phyloP scores from a whole-genome alignment of 192 early-diverging fungal genomes.

The Linnemannia hyalina region DNA sequence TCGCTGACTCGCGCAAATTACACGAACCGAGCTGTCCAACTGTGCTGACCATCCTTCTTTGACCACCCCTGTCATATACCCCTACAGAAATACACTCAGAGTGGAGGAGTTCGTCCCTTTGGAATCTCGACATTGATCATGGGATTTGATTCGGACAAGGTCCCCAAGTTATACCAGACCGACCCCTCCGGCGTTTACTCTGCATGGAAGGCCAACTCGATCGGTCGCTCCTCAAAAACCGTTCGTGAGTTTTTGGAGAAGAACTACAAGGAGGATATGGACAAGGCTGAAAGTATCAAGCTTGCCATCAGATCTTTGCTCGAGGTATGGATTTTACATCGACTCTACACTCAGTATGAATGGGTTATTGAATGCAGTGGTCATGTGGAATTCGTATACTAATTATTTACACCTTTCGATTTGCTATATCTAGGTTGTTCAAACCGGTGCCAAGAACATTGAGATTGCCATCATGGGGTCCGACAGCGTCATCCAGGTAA shows the following conservation, averaged over 20 bases:
- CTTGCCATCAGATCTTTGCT: constrained; percentile 92
- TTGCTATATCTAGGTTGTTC: constrained; percentile 79
- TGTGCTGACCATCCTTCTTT: neutral
- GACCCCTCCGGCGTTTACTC: constrained; percentile 99
- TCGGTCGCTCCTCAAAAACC: constrained; percentile 96
- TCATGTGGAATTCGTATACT: neutral
- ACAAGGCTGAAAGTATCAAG: constrained; percentile 87
- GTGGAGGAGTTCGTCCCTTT: constrained; percentile 98
- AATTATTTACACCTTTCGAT: neutral
- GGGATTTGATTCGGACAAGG: constrained; percentile 91
- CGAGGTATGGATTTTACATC: constrained; percentile 68
- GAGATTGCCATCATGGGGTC: constrained; percentile 94
- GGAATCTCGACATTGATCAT: constrained; percentile 97
- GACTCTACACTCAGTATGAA: neutral
- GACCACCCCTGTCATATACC: neutral
- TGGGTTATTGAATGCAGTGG: neutral
- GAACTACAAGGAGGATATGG: constrained; percentile 92
- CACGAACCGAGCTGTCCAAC: neutral
- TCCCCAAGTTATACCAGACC: constrained; percentile 95
- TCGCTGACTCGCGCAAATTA: neutral
- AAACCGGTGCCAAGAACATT: constrained; percentile 99
- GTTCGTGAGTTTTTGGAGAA: constrained; percentile 99
- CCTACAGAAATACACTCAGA: constrained; percentile 95
- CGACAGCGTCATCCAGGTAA: constrained; percentile 78
- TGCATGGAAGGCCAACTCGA: constrained; percentile 98